Evolutionary conservation across 2,329 filamentous ascomycete genomes (phyloP).

Genomic region (Exophiala xenobiotica): DNA sequence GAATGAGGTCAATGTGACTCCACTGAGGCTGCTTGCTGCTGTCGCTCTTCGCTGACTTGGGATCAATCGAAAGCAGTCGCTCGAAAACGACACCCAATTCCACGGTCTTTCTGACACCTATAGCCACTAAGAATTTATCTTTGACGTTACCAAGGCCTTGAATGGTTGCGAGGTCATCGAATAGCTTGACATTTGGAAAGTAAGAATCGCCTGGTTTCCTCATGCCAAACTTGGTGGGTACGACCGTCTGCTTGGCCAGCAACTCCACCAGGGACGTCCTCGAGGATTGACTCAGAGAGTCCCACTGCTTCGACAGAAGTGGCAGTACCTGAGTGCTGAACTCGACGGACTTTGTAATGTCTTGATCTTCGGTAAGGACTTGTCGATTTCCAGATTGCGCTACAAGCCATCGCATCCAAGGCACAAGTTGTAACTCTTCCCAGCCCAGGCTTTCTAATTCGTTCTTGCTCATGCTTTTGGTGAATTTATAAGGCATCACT

Average conservation of each 20-base stretch:
- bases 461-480: conserved; percentile 62
- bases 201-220: conserved; percentile 80
- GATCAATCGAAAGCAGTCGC: conserved; percentile 64
- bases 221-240: conserved; percentile 92
- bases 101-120: conserved; percentile 93
- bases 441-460: conserved; percentile 82
- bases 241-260: conserved; percentile 67
- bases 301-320: conserved; percentile 87
- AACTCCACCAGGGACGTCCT: conserved; percentile 65
- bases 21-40: conserved; percentile 54
- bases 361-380: conserved; percentile 59
- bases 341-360: conserved; percentile 67
- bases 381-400: conserved; percentile 61
- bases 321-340: conserved; percentile 77
- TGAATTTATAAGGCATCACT: conserved; percentile 83
- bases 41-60: conserved; percentile 39
- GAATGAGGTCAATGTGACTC: conserved; percentile 93
- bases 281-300: conserved; percentile 66
- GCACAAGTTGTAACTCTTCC: conserved; percentile 77
- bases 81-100: conserved; percentile 93
- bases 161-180: conserved; percentile 86
- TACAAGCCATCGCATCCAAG: conserved; percentile 83
- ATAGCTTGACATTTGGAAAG: conserved; percentile 89
- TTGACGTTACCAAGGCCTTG: conserved; percentile 75
- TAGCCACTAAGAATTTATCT: conserved; percentile 78